Base-by-base conservation (phyloP, 257 asterid species). In the Solanum neorickii region DNA sequence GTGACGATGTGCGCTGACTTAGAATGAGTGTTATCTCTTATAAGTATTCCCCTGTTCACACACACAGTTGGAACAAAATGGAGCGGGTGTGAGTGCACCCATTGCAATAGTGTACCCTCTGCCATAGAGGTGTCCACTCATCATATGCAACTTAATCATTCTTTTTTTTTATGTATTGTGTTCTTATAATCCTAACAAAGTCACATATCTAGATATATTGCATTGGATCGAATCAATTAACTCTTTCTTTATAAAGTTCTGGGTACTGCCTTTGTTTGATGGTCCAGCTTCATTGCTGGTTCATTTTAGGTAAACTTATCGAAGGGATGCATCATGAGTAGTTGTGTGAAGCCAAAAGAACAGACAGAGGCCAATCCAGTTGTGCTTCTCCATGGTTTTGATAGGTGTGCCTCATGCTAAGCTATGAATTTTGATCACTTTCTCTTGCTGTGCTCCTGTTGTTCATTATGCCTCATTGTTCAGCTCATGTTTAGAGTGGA, bases 401-500 rank as follows among this genome's bases (percentile, higher is more conserved):
- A 95, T 88, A 95, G 98, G 98, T 92, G 83, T 59, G 14, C 21
- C 2, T 23, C 68, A 16, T 3, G 44, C 78, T 12, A 65, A 66
- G 41, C 65, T 39, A 31, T 41, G 42, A n/a, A 15, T 41, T 84
- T n/a, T 42, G 87, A 84, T 21, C 42, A 65, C 10, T 46, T 37
- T n/a, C 56, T 56, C 77, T 84, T 60, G 37, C 23, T 9, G 29
- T 56, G 56, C 78, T 56, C 74, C 41, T 35, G 56, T 59, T 12
- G 41, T 62, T 65, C 15, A 31, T 9, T 33, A 16, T 84, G 18
- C 44, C 87, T 74, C 52, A 80, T 88, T 66, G 9, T 70, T 42
- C 83, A 95, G 98, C 90, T 94, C 98, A 82, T 96, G 98, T 89
- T 93, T 96, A 80, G 98, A 96, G 86, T 96, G 98, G 98, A 87